Base-by-base conservation (phyloP, 176 grass and related monocot species). In the Hordeum marinum region DNA sequence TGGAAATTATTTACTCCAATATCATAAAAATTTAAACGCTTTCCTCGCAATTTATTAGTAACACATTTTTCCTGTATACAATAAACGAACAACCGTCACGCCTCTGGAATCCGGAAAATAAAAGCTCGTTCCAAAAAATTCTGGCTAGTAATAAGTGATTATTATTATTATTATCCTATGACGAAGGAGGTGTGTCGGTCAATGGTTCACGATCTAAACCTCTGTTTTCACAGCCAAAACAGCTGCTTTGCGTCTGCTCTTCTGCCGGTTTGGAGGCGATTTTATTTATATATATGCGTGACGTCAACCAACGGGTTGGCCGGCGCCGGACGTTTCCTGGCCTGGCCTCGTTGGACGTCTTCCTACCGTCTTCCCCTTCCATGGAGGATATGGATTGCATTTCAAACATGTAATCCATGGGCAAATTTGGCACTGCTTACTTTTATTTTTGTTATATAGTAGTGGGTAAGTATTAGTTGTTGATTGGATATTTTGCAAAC, bases 361-460 rank as follows among this genome's bases (percentile, higher is more conserved):
- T 85, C 70, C 60, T 89, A 31, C 78, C 63, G 17, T 67, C 83
- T 82, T 86, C 88, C 9, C 69, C 29, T 75, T 32, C 37, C 3
- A 18, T 20, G 77, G 39, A n/a, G 42, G 84, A 87, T 74, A 83
- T 64, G 80, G 45, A 55, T 73, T 48, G 80, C 67, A 60, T 68
- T 83, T 1, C 3, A 82, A 82, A 86, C 88, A 78, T 86, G 84
- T 79, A 79, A 74, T 46, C 35, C 6, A 26, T 83, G 84, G 74
- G 88, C 48, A 82, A 86, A 82, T 78, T 86, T 20, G 79, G 64
- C 29, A 41, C 68, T 10, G 4, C 1, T 0, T 39, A 39, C 6
- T 39, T 50, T 50, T n/a, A n/a, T 41, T 43, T 43, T 42, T 3
- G 10, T 13, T 45, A 4, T 1, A 4, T 17, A 50, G 46, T 50